Base-by-base conservation (phyloP, 352 stramenopile species). In the Halophytophthora batemanensis region DNA sequence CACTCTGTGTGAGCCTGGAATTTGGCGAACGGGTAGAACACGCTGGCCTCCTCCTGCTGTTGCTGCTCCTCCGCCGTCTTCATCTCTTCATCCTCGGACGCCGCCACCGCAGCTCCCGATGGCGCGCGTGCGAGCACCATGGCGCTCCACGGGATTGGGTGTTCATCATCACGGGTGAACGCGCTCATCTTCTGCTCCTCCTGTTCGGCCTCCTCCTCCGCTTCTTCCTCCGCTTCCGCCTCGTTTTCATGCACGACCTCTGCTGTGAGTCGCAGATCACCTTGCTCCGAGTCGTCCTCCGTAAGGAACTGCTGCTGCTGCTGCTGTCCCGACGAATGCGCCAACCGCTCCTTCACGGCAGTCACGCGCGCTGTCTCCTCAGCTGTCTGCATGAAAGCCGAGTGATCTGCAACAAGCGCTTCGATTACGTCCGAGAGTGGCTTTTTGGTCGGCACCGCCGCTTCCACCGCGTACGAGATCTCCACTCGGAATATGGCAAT, bases 221-320 rank as follows among this genome's bases (percentile, higher is more conserved):
- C 84, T 55, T 94, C 82, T 74, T 93, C 87, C 60, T 95, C 86
- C 1, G 81, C 82, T 58, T 95, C 83, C 22, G 84, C 74, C 51
- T 96, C 86, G 29, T 96, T 93, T 42, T 96, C 93, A 59, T 98
- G 81, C 21, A 95, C 86, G 28, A 96, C 85, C 53, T 95, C 83
- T 33, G 85, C 71, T 0, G 79, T 95, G 13, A 95, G 60, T 0
- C 82, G 77, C 61, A 93, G 75, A 18, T 90, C 76, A 7, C 75
- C 71, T 53, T 91, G 76, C 28, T 90, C 71, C 2, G 71, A 66
- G 10, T 74, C 71, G 35, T 83, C 74, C 40, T 79, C 61, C n/a
- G 46, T 58, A 3, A 66, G 46, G 11, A 69, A 50, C 50, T 68
- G 58, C 3, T 74, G 53, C 0, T 80, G 66, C 35, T 61, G 52